phyloP scores from a whole-genome alignment of 2,329 filamentous ascomycete species.

The Aspergillus bombycis region DNA sequence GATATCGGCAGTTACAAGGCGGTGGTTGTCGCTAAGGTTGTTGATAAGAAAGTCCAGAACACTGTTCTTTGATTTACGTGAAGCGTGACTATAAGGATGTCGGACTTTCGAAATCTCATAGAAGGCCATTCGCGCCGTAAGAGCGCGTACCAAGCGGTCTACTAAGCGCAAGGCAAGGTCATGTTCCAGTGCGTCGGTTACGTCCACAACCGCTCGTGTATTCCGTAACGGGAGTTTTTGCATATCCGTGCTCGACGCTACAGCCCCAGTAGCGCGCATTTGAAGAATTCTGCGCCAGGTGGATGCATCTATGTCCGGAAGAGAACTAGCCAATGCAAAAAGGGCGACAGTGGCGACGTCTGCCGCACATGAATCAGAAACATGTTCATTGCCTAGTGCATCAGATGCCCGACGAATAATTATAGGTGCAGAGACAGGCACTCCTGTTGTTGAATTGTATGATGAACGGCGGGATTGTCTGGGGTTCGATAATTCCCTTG shows the following conservation, averaged over 20 bases:
- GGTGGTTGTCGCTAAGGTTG: slow-evolving; percentile 36
- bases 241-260: slow-evolving; percentile 43
- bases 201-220: slow-evolving; percentile 36
- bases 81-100: slow-evolving; percentile 31
- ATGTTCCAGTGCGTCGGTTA: slow-evolving; percentile 53
- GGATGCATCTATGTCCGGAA: slow-evolving; percentile 39
- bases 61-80: slow-evolving; percentile 33
- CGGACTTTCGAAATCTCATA: slow-evolving; percentile 50
- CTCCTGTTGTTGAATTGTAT: slow-evolving; percentile 29
- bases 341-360: slow-evolving; percentile 42
- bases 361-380: slow-evolving; percentile 44
- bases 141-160: slow-evolving; percentile 52
- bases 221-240: slow-evolving; percentile 33
- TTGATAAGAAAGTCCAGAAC: slow-evolving; percentile 42
- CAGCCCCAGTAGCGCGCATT: slow-evolving; percentile 44
- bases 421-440: slow-evolving; percentile 25
- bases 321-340: slow-evolving; percentile 41
- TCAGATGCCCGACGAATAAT: slow-evolving; percentile 32
- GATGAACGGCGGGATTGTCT: slow-evolving; percentile 36
- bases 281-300: slow-evolving; percentile 47
- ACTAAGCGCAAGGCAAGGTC: slow-evolving; percentile 55
- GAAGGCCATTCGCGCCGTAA: slow-evolving; percentile 54
- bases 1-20: slow-evolving; percentile 14
- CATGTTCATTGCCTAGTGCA: slow-evolving; percentile 32
- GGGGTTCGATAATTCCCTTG: slow-evolving; percentile 37